Base-by-base conservation (phyloP, 306 rosid species). In the Carpinus fangiana region DNA sequence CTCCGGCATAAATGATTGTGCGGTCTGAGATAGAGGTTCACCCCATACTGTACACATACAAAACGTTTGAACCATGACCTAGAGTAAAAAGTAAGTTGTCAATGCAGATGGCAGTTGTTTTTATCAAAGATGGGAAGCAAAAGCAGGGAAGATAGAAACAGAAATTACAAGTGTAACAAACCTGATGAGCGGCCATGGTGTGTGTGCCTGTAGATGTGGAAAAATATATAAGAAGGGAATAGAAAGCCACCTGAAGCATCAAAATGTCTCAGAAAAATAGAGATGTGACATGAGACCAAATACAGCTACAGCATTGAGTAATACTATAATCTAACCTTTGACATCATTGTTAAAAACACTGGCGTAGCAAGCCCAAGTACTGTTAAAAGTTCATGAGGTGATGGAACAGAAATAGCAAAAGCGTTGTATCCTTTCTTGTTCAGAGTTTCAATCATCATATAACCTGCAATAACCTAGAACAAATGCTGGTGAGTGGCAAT, bases 161-260 rank as follows among this genome's bases (percentile, higher is more conserved):
- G 65, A 48, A 75, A 78, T n/a, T 64, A 72, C 64, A 67, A 68
- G 47, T 36, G 43, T 46, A 76, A 78, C 84, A 80, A 84, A 92
- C 98, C 84, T 94, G 98, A 84, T 94, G 98, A 80, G 97, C 97
- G 61, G 98, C 98, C 95, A 89, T 86, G 72, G 93, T 89, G 83
- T 86, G 71, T 52, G 97, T 89, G 73, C 98, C 98, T 97, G 90
- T 76, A 72, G 98, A 86, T 38, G 97, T 88, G 41, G 97, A 95
- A 87, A 86, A 89, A 81, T 90, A 94, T 62, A 85, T 80, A 21
- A 94, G 92, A 72, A 90, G 85, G 21, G 95, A 68, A 81, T 88
- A 94, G 84, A 94, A 94, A 86, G 89, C 97, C 83, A 92, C 97
- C 98, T 92, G 79, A 47, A 73, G 60, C 41, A 82, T 61, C 70